A percentile compares a stretch with the other conserved stretches of the same genome.
phyloP scores from a whole-genome alignment of 1,139 yeast species.

The Yamadazyma siamensis region DNA sequence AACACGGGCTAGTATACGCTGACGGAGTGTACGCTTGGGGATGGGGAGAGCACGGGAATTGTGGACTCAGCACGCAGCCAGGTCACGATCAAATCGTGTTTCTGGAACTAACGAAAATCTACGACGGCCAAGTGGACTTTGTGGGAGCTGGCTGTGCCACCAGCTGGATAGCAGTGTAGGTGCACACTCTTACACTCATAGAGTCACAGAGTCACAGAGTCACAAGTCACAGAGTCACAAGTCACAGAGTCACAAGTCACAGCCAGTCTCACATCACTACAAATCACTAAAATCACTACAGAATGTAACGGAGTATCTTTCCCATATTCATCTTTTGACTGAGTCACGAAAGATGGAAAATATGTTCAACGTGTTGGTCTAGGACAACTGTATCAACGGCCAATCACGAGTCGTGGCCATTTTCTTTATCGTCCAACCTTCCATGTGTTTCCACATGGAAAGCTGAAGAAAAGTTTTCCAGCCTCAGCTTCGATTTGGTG shows the following conservation, averaged over 20 bases:
- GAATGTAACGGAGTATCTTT: constrained; percentile 75
- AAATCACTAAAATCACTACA: no score
- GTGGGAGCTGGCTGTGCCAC: constrained; percentile 47
- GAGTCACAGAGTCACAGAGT: constrained; percentile 1
- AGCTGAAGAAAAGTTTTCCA: no score
- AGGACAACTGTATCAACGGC: constrained; percentile 62
- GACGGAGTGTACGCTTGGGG: constrained; percentile 75
- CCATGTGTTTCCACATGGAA: no score
- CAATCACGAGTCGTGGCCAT: constrained; percentile 13
- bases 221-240: constrained; percentile 1
- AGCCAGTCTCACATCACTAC: not conserved
- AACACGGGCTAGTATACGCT: constrained; percentile 53
- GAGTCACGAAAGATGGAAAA: constrained; percentile 65
- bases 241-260: not conserved
- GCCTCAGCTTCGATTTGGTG: no score
- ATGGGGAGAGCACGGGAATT: constrained; percentile 99
- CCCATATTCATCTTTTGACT: constrained; percentile 66
- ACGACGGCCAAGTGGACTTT: constrained; percentile 21
- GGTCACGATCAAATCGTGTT: constrained; percentile 31
- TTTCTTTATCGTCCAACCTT: constrained; percentile 17
- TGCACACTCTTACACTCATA: no score
- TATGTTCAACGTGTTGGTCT: constrained; percentile 71
- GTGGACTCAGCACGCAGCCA: constrained; percentile 48
- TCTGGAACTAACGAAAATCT: constrained; percentile 35
- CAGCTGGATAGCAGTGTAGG: constrained; percentile 29